Conservation (phyloP, 2,329 filamentous ascomycete genomes). For the Cryoendolithus antarcticus region DNA sequence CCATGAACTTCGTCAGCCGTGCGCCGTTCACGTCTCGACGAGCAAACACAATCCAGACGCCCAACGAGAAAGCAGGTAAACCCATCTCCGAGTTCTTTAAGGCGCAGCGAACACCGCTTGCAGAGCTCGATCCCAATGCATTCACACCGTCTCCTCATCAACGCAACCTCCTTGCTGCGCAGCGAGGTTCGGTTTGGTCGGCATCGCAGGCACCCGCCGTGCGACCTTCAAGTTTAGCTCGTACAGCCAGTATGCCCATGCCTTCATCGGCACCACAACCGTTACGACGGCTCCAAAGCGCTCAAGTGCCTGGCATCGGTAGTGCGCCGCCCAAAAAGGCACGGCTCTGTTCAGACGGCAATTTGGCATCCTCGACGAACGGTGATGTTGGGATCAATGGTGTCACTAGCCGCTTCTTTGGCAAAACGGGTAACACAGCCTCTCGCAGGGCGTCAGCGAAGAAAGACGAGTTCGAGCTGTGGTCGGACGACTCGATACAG, state of each 20-base stretch:
- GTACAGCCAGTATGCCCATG: constrained; percentile 14
- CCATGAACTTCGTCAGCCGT: constrained; percentile 31
- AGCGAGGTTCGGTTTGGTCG: constrained; percentile 43
- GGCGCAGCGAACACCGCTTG: constrained; percentile 48
- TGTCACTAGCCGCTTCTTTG: constrained; percentile 35
- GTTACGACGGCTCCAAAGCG: constrained; percentile 25
- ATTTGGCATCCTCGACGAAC: constrained; percentile 18
- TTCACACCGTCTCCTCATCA: constrained; percentile 57
- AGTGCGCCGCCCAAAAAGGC: constrained; percentile 28
- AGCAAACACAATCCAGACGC: constrained; percentile 22
- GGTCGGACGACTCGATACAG: constrained; percentile 36
- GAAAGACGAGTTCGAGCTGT: constrained; percentile 32
- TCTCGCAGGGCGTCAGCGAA: constrained; percentile 26
- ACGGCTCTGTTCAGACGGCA: constrained; percentile 32
- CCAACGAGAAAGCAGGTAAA: constrained; percentile 46
- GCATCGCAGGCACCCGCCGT: constrained; percentile 34
- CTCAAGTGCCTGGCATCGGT: constrained; percentile 17
- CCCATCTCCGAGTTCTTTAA: constrained; percentile 56
- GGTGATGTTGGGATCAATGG: constrained; percentile 13
- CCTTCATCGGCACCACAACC: constrained; percentile 31
- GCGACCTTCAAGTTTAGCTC: constrained; percentile 2
- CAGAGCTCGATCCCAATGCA: constrained; percentile 55
- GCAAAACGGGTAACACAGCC: constrained; percentile 21
- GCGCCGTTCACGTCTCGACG: constrained; percentile 13
- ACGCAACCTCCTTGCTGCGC: constrained; percentile 43